Conservation (phyloP, 495 filamentous ascomycete genomes). For the Penicillium robsamsonii region DNA sequence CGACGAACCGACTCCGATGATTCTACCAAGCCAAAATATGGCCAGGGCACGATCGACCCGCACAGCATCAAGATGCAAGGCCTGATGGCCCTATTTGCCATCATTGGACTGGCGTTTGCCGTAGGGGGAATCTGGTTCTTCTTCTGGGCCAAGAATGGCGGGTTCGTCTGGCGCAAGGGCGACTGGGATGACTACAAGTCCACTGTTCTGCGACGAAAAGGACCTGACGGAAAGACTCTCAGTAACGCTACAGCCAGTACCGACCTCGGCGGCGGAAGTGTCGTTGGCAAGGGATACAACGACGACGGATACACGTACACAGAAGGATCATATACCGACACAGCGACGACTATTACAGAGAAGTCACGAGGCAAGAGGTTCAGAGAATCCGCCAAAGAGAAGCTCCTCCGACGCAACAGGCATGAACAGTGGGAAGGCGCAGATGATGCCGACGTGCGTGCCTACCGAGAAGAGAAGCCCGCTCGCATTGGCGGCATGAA, state of each 20-base stretch:
- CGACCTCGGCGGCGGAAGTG: slow-evolving; percentile 72
- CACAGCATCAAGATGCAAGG: slow-evolving; percentile 78
- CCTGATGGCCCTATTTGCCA: slow-evolving; percentile 78
- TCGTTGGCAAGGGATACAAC: slow-evolving; percentile 62
- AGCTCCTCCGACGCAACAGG: slow-evolving; percentile 40
- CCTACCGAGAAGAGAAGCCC: slow-evolving; percentile 79
- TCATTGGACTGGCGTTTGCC: slow-evolving; percentile 78
- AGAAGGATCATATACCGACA: slow-evolving; percentile 40
- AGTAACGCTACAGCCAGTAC: slow-evolving; percentile 79
- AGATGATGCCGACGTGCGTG: slow-evolving; percentile 69
- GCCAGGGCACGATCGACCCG: slow-evolving; percentile 59
- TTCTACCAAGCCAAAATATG: slow-evolving; percentile 27
- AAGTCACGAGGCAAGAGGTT: slow-evolving; percentile 37
- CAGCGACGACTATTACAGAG: slow-evolving; percentile 40
- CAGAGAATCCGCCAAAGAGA: slow-evolving; percentile 39
- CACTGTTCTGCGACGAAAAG: slow-evolving; percentile 89
- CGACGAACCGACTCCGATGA: slow-evolving; percentile 26
- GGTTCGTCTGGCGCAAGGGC: slow-evolving; percentile 75
- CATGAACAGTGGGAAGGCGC: slow-evolving; percentile 54
- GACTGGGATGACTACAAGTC: slow-evolving; percentile 99
- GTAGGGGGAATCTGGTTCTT: slow-evolving; percentile 89
- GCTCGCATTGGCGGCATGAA: slow-evolving; percentile 86
- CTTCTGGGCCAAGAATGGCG: slow-evolving; percentile 96
- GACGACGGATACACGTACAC: slow-evolving; percentile 56
- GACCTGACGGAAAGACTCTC: slow-evolving; percentile 79